Conservation (phyloP, 2,329 filamentous ascomycete species). For the Nemania serpens region DNA sequence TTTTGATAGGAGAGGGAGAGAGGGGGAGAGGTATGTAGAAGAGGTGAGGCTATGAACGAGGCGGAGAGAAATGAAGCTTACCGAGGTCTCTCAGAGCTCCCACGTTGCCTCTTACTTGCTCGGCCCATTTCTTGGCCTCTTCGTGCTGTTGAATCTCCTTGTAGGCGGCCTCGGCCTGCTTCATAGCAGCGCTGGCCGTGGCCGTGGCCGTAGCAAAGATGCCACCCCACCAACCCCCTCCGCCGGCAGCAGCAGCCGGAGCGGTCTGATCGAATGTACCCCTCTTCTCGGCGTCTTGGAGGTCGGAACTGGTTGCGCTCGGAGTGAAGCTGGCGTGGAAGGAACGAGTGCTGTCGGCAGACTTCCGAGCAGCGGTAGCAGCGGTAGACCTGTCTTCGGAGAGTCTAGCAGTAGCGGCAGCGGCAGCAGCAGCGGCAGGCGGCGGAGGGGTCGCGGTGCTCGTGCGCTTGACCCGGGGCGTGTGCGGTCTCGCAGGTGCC, state of each 20-base stretch:
- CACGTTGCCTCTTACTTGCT: slow-evolving; percentile 90
- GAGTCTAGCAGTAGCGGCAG: slow-evolving; percentile 55
- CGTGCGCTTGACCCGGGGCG: slow-evolving; percentile 68
- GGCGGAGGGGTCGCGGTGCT: slow-evolving; percentile 55
- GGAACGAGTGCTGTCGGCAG: slow-evolving; percentile 74
- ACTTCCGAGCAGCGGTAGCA: slow-evolving; percentile 62
- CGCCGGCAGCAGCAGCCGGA: slow-evolving; percentile 40
- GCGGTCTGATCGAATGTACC: slow-evolving; percentile 50
- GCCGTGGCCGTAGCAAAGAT: slow-evolving; percentile 75
- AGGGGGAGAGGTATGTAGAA: too few relatives aligned
- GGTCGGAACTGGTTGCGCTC: slow-evolving; percentile 66
- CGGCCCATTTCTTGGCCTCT: slow-evolving; percentile 94
- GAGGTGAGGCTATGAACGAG: background rate
- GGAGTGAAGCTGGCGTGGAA: slow-evolving; percentile 74
- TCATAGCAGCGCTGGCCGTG: slow-evolving; percentile 72
- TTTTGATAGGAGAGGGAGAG: background rate
- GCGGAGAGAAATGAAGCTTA: slow-evolving; percentile 48
- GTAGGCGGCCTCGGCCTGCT: slow-evolving; percentile 89
- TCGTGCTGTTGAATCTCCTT: slow-evolving; percentile 96
- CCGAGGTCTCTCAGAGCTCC: slow-evolving; percentile 76
- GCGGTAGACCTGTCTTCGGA: slow-evolving; percentile 66
- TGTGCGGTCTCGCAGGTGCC: slow-evolving; percentile 77
- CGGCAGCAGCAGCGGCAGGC: slow-evolving; percentile 53
- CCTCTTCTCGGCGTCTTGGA: slow-evolving; percentile 62
- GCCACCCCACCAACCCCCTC: slow-evolving; percentile 88